phyloP scores from a whole-genome alignment of 768 basidiomycete species.

The Amyloporia xantha region DNA sequence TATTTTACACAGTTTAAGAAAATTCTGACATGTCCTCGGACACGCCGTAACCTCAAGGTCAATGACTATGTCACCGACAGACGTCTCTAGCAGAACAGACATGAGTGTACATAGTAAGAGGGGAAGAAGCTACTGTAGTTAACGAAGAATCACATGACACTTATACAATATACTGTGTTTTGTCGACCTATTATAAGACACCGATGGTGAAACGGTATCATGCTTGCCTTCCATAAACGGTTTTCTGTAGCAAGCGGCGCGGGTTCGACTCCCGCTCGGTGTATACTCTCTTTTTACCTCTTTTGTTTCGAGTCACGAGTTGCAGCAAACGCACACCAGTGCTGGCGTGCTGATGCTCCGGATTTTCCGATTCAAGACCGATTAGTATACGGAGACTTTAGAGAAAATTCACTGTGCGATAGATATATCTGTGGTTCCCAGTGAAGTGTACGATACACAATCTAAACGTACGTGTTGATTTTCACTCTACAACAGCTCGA shows the following conservation, averaged over 20 bases:
- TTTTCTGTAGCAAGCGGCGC: constrained; percentile 12
- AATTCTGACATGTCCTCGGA: constrained; percentile 91
- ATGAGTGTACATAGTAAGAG: too few relatives aligned
- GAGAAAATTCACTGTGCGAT: too few relatives aligned
- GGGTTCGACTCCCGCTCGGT: constrained; percentile 20
- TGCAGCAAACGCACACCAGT: too few relatives aligned
- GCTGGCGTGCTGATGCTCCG: too few relatives aligned
- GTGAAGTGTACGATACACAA: too few relatives aligned
- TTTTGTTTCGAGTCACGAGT: too few relatives aligned
- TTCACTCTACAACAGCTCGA: constrained; percentile 27
- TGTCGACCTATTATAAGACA: too few relatives aligned
- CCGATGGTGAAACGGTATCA: constrained; percentile 20
- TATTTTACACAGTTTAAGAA: constrained; percentile 94
- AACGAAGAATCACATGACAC: not conserved
- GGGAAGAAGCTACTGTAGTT: not conserved
- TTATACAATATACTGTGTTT: not conserved
- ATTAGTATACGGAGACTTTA: too few relatives aligned
- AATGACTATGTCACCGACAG: constrained; percentile 93
- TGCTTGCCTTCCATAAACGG: constrained; percentile 15
- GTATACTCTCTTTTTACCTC: too few relatives aligned
- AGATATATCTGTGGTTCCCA: too few relatives aligned
- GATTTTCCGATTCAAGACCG: too few relatives aligned
- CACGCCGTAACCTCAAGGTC: constrained; percentile 90
- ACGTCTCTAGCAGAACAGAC: constrained; percentile 97
- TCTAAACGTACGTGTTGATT: too few relatives aligned